phyloP scores from a whole-genome alignment of 176 grass and related monocot species.

The Ananas comosus region DNA sequence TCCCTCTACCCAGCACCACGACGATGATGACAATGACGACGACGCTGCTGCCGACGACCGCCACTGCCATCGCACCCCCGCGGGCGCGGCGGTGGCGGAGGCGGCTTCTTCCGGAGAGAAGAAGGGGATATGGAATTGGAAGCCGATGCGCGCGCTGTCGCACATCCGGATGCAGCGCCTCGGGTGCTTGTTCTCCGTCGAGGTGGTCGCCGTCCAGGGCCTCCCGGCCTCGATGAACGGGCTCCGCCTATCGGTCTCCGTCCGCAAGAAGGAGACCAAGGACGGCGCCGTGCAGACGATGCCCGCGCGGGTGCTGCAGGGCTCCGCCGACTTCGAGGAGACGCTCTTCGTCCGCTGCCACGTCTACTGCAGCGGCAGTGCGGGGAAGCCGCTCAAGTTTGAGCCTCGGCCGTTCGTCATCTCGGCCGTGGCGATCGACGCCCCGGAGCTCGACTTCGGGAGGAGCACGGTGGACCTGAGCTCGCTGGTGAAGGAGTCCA shows the following conservation, averaged over 20 bases:
- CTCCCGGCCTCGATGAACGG: conserved; percentile 80
- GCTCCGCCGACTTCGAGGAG: conserved; percentile 73
- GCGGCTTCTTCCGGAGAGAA: conserved; percentile 22
- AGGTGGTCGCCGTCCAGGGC: conserved; percentile 68
- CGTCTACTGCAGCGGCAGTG: conserved; percentile 65
- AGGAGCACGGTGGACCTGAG: conserved; percentile 57
- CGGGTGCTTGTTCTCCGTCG: conserved; percentile 78
- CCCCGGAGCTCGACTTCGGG: conserved; percentile 77
- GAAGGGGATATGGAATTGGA: conserved; percentile 83
- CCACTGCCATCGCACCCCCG: conserved; percentile 38
- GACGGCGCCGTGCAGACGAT: conserved; percentile 83
- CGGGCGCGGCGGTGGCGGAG: not conserved
- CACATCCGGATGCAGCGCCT: conserved; percentile 68
- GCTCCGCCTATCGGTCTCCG: conserved; percentile 63
- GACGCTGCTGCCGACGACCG: not conserved
- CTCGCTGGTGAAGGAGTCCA: conserved; percentile 62
- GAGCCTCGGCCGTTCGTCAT: conserved; percentile 60
- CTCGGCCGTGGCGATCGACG: conserved; percentile 55
- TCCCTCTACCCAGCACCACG: conserved; percentile 40
- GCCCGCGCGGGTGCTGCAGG: conserved; percentile 74
- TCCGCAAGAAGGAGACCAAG: conserved; percentile 86
- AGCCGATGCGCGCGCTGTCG: conserved; percentile 62
- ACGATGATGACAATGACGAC: not conserved
- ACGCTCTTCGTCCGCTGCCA: conserved; percentile 77
- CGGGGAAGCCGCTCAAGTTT: conserved; percentile 50